A percentile compares a stretch with the other conserved stretches of the same genome.
Conservation (phyloP, 2,329 filamentous ascomycete genomes). For the Hymenoscyphus scutula region DNA sequence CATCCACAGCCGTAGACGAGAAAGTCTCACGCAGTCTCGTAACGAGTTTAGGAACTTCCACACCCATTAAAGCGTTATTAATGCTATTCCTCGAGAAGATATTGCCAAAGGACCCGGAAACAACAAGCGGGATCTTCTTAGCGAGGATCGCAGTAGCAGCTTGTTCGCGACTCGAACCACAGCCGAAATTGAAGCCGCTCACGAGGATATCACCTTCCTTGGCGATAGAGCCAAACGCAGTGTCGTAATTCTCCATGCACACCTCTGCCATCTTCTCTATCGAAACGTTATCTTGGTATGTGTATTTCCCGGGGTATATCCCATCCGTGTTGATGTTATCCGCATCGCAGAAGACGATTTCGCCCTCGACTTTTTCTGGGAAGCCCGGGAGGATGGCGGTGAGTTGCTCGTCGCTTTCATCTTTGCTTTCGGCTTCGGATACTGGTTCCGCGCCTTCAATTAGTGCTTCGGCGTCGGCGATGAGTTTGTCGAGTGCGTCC, state of each 20-base stretch:
- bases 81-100: slow-evolving; percentile 79
- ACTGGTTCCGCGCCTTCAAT: slow-evolving; percentile 37
- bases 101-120: slow-evolving; percentile 78
- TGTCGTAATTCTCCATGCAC: slow-evolving; percentile 93
- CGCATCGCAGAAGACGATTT: slow-evolving; percentile 83
- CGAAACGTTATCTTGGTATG: slow-evolving; percentile 82
- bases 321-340: slow-evolving; percentile 90
- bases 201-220: slow-evolving; percentile 77
- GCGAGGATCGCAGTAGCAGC: slow-evolving; percentile 85
- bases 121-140: slow-evolving; percentile 75
- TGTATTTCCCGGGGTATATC: slow-evolving; percentile 90
- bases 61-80: slow-evolving; percentile 73
- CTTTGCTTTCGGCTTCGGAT: slow-evolving; percentile 17
- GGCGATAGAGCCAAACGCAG: slow-evolving; percentile 61
- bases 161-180: slow-evolving; percentile 77
- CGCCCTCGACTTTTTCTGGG: slow-evolving; percentile 75
- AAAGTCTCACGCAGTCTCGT: slow-evolving; percentile 64
- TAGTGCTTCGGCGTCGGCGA: slow-evolving; percentile 61
- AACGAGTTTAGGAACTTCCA: slow-evolving; percentile 68
- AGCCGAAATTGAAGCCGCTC: slow-evolving; percentile 85
- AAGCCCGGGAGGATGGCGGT: slow-evolving; percentile 84
- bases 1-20: slow-evolving; percentile 36
- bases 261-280: slow-evolving; percentile 80
- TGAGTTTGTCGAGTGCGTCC: slow-evolving; percentile 68
- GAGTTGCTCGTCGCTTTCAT: slow-evolving; percentile 40